Evolutionary conservation across 371 early-diverging fungal genomes (phyloP).

Genomic region (Apophysomyces ossiformis): DNA sequence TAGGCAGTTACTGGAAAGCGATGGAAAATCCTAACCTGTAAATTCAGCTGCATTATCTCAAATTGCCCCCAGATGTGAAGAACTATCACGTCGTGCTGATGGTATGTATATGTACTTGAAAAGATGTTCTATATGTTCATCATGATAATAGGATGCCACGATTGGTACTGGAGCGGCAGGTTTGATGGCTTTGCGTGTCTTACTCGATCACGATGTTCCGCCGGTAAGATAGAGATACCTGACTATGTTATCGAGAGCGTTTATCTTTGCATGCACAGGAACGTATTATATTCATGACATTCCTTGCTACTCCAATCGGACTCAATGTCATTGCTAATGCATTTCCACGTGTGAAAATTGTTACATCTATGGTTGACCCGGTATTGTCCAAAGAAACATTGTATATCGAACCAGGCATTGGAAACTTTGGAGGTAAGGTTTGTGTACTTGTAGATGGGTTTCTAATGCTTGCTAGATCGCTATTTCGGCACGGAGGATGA

Average conservation of each 20-base stretch:
- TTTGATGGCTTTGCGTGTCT: slow-evolving; percentile 90
- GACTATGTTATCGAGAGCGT: background rate
- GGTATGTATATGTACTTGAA: slow-evolving; percentile 22
- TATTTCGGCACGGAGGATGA: slow-evolving; percentile 58
- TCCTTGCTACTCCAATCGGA: slow-evolving; percentile 79
- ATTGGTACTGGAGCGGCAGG: slow-evolving; percentile 90
- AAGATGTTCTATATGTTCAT: slow-evolving; percentile 13
- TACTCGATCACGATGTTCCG: slow-evolving; percentile 86
- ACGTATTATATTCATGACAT: slow-evolving; percentile 80
- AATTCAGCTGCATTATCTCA: slow-evolving; percentile 73
- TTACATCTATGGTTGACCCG: slow-evolving; percentile 79
- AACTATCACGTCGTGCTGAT: slow-evolving; percentile 68
- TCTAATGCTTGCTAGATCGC: slow-evolving; percentile 35
- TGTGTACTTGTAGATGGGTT: background rate
- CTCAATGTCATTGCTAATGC: slow-evolving; percentile 77
- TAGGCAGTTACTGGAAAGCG: slow-evolving; percentile 14
- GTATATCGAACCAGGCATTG: slow-evolving; percentile 84
- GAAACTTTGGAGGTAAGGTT: slow-evolving; percentile 77
- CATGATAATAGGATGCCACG: slow-evolving; percentile 66
- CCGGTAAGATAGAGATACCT: slow-evolving; percentile 46
- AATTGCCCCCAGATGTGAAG: slow-evolving; percentile 69
- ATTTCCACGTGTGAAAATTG: slow-evolving; percentile 83
- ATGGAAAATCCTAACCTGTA: background rate
- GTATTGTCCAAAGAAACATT: slow-evolving; percentile 64
- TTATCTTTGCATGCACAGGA: slow-evolving; percentile 41